Conservation (phyloP, 2,329 filamentous ascomycete species). For the Chrysoporthe cubensis region DNA sequence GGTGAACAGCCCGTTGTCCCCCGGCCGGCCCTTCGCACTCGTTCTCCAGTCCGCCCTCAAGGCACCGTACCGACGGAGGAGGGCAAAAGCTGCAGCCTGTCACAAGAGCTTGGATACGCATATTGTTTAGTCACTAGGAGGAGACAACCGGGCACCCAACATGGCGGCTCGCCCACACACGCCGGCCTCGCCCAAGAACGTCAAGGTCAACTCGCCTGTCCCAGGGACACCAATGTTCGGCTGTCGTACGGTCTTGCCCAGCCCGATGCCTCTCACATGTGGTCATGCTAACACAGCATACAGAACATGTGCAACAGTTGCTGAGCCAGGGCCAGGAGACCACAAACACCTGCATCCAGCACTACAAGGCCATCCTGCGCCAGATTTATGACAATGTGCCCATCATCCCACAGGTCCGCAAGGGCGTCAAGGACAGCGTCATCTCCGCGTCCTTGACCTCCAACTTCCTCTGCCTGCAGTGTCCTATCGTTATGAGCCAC, state of each 20-base stretch:
- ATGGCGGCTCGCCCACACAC: conserved; percentile 55
- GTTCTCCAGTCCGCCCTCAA: not conserved
- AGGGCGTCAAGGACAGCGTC: conserved; percentile 57
- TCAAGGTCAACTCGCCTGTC: conserved; percentile 62
- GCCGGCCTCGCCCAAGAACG: conserved; percentile 58
- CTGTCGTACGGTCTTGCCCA: conserved; percentile 56
- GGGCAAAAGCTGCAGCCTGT: not conserved
- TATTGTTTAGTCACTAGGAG: not conserved
- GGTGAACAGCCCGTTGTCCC: conserved; percentile 20
- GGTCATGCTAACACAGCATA: conserved; percentile 36
- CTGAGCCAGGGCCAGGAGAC: conserved; percentile 64
- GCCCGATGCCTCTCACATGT: conserved; percentile 19
- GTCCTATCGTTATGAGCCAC: conserved; percentile 68
- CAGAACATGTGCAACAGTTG: conserved; percentile 75
- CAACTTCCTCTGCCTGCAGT: conserved; percentile 75
- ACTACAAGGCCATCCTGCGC: conserved; percentile 73
- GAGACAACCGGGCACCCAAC: conserved; percentile 19
- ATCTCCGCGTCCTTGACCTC: conserved; percentile 63
- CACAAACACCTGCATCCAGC: conserved; percentile 69
- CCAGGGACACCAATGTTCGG: conserved; percentile 65
- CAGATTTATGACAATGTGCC: conserved; percentile 71
- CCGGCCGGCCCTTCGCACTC: conserved; percentile 17
- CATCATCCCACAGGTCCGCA: conserved; percentile 68
- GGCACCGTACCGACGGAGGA: not conserved
- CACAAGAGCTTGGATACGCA: not conserved